These are phyloP conservation scores for Nicotiana attenuata DNA, from an alignment of 257 asterid species.

Conservation along the genomic window DNA sequence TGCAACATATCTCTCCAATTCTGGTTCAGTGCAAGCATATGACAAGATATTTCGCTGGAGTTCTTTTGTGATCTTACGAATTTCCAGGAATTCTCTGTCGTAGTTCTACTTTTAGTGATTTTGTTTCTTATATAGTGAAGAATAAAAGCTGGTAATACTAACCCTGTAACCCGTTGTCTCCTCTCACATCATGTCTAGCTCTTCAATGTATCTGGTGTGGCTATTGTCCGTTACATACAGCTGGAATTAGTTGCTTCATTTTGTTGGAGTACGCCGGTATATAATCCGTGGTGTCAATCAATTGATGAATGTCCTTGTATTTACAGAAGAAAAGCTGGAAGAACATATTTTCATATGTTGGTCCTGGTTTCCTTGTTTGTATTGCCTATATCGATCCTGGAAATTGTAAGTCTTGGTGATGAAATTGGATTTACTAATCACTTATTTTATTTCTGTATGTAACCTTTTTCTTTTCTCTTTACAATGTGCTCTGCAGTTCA, in stretches of 20 bases:
- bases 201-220: not conserved
- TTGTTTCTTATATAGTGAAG: not conserved
- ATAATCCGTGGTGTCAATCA: not conserved
- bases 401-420: slow-evolving; percentile 53
- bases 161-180: not conserved
- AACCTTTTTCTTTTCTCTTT: not conserved
- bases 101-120: not conserved
- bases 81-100: not conserved
- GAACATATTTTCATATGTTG: slow-evolving; percentile 77
- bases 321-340: slow-evolving; percentile 83
- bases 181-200: not conserved
- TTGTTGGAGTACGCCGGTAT: not conserved
- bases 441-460: not conserved
- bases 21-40: not conserved
- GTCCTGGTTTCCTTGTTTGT: slow-evolving; percentile 98
- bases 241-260: not conserved
- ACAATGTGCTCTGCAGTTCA: slow-evolving; percentile 51
- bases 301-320: not conserved
- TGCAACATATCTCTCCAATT: too few species aligned
- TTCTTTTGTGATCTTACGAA: not conserved
- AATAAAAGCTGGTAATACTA: not conserved
- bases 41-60: not conserved
- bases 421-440: not conserved
- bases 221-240: not conserved
- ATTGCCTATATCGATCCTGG: slow-evolving; percentile 99